Evolutionary conservation across 495 filamentous ascomycete species (phyloP).

Genomic region (Aspergillus ellipticus): DNA sequence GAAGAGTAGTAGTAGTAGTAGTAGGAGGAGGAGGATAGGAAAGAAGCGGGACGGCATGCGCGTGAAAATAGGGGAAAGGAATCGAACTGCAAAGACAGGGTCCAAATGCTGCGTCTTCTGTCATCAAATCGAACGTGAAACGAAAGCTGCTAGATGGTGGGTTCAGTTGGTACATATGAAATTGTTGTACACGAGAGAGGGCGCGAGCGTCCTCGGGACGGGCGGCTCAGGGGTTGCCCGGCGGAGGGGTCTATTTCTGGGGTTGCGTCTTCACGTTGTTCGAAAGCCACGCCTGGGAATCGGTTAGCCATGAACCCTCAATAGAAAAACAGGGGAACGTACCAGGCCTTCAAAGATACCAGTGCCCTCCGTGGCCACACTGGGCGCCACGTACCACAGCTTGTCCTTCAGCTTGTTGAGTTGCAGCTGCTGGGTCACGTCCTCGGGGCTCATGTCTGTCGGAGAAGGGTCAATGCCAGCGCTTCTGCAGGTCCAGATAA

Average conservation of each 20-base stretch:
- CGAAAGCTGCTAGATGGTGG: slow-evolving; percentile 25
- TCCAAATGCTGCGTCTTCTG: slow-evolving; percentile 46
- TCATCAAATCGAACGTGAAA: slow-evolving; percentile 46
- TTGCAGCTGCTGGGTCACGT: slow-evolving; percentile 81
- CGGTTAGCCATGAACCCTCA: slow-evolving; percentile 10
- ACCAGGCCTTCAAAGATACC: slow-evolving; percentile 92
- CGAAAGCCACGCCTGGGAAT: slow-evolving; percentile 73
- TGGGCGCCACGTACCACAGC: slow-evolving; percentile 94
- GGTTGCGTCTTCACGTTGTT: slow-evolving; percentile 84
- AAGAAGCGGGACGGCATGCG: slow-evolving; percentile 14
- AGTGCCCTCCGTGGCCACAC: slow-evolving; percentile 89
- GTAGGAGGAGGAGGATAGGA: slow-evolving; percentile 14
- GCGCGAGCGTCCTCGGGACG: slow-evolving; percentile 20
- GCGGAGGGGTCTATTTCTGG: slow-evolving; percentile 34
- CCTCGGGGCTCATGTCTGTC: slow-evolving; percentile 78
- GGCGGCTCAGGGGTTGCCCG: slow-evolving; percentile 15
- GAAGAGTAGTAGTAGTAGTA: slow-evolving; percentile 13
- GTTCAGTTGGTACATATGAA: slow-evolving; percentile 22
- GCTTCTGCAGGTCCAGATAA: neutral
- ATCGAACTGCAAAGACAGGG: slow-evolving; percentile 27
- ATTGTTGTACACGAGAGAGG: slow-evolving; percentile 42
- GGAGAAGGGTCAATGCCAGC: slow-evolving; percentile 9
- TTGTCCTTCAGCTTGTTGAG: slow-evolving; percentile 84
- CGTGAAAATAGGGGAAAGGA: slow-evolving; percentile 14
- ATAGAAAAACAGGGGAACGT: slow-evolving; percentile 28